Evolutionary conservation across 176 grass and related monocot genomes (phyloP).

Genomic region (Carex myosuroides): DNA sequence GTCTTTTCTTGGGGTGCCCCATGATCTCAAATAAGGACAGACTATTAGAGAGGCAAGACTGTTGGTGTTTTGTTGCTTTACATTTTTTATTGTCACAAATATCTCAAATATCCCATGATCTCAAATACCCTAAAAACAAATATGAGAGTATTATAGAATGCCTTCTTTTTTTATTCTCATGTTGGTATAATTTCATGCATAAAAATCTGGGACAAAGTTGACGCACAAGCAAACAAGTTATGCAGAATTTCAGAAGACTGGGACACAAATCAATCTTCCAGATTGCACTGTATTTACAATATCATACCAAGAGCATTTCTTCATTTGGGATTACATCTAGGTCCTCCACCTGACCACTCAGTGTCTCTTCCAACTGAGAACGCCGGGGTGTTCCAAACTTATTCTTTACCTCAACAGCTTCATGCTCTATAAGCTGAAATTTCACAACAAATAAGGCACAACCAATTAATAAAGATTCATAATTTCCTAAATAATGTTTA

Average conservation of each 20-base stretch:
- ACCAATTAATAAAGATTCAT: constrained; percentile 14
- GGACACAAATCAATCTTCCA: not conserved
- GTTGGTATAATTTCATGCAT: not conserved
- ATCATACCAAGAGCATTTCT: constrained; percentile 89
- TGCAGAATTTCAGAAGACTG: not conserved
- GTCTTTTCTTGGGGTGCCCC: not conserved
- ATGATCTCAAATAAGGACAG: not conserved
- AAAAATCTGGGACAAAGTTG: not conserved
- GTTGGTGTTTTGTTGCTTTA: not conserved
- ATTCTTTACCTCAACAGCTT: constrained; percentile 81
- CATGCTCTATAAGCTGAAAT: constrained; percentile 74
- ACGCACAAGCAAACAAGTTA: not conserved
- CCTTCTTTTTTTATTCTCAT: not conserved
- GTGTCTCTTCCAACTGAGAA: constrained; percentile 68
- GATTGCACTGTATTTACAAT: not conserved
- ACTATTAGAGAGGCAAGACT: not conserved
- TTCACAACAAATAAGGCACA: constrained; percentile 19
- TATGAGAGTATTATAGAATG: not conserved
- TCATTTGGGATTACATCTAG: constrained; percentile 95
- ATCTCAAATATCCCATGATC: too few species aligned
- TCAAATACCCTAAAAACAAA: too few species aligned
- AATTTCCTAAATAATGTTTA: not conserved
- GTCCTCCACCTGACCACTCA: constrained; percentile 67
- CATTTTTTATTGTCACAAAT: not conserved
- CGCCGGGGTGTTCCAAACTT: constrained; percentile 69